Evolutionary conservation across 2,329 filamentous ascomycete genomes (phyloP), one percentile per base, ranked within the genome.

Genomic region (Capronia coronata): DNA sequence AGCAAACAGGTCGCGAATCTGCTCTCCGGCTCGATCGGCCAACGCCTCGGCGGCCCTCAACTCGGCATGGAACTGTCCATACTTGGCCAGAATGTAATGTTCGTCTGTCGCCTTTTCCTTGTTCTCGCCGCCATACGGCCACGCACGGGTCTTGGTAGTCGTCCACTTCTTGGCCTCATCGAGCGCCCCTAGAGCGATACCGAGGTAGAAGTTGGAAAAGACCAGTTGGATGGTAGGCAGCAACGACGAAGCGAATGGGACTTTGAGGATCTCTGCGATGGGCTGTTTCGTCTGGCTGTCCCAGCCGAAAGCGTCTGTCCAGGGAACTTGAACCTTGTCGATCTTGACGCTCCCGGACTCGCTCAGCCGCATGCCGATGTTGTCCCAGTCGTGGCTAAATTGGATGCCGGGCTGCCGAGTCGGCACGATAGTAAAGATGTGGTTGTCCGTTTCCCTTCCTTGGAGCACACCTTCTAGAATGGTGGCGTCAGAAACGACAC

Each of bases 151-250:
- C 18, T 66, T 67, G 19, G 71, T 73, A 1, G 64, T 65, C 0
- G 80, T 84, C 54, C 83, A 84, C 21, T 72, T 71, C 0, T 73
- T 64, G 1, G 78, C 79, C 37, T 72, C 73, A 6, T 75, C 67
- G 0, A 84, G 67, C 0, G 79, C 75, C 0, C 81, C 80, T 37
- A 74, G 70, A 0, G 79, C 76, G 52, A 83, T 83, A 1, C 80
- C 80, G 1, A 83, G 67, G 61, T 84, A 83, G 60, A 84, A 80
- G 62, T 83, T 83, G 60, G 71, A 72, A 64, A 84, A 84, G n/a
- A 82, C 76, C 0, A 83, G 72, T 61, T 84, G 80, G 51, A 83
- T 82, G 45, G 76, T 78, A 0, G 80, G 80, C 0, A 84, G 69
- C 5, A 84, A 67, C n/a, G 84, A 61, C 2, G 71, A 73, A 0